Base-by-base conservation (phyloP, 176 grass and related monocot genomes). In the Elymus sibiricus region DNA sequence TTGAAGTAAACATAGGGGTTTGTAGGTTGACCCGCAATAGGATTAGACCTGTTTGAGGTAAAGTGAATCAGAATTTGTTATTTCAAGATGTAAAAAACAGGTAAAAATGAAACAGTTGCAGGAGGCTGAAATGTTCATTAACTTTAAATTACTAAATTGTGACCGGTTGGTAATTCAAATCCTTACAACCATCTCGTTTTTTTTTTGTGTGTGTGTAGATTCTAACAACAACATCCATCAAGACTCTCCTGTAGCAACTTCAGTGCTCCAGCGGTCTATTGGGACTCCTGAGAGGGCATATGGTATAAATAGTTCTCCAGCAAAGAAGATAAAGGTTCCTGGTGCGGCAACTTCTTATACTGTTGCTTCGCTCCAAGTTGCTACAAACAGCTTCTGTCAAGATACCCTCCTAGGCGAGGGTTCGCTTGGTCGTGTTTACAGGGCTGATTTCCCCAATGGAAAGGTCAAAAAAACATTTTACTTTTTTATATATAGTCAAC, bases 391-490 rank as follows among this genome's bases (percentile, higher is more conserved):
- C 74, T 99, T 99, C 79, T 93, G 90, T 43, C 97, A 99, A 87
- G 97, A 99, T 82, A 79, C 84, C 53, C 97, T 99, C 64, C 74
- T 99, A n/a, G 94, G 97, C 34, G 94, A 99, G 86, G 97, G 97
- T 64, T 99, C 97, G 2, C 70, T 99, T 51, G 97, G 97, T 56
- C 94, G 92, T 76, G 97, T 99, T 70, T 99, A 99, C 90, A 99
- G 73, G 67, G 97, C 97, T 34, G 92, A 89, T 40, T 93, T 96
- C 74, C 85, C 94, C 37, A 94, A 91, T 87, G 94, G 88, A 63
- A 96, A 99, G 94, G 97, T 95, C n/a, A 89, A 86, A 34, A 7
- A 11, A 6, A 16, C 26, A 15, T 22, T 83, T n/a, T n/a, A n/a
- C n/a, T n/a, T n/a, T n/a, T n/a, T n/a, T 28, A 31, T 11, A 29